These are phyloP conservation scores for Blastomyces emzantsi DNA, from an alignment of 2,329 filamentous ascomycete genomes.

Conservation along the genomic window DNA sequence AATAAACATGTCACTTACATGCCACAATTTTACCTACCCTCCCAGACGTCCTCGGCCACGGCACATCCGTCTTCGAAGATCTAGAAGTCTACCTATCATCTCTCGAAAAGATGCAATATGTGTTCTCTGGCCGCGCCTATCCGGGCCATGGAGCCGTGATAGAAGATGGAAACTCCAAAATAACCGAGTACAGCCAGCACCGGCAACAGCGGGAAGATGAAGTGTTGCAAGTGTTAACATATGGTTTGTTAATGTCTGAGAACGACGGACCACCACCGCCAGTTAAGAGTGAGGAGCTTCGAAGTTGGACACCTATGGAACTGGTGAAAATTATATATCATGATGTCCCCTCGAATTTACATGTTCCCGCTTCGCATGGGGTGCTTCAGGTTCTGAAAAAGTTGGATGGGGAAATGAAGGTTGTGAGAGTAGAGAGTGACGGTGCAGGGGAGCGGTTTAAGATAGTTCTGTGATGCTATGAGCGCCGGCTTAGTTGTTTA, in stretches of 20 bases:
- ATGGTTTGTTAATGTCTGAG: conserved; percentile 27
- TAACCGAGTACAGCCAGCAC: conserved; percentile 76
- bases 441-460: background rate
- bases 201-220: conserved; percentile 70
- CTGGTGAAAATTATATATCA: conserved; percentile 79
- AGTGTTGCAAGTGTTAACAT: conserved; percentile 56
- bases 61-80: conserved; percentile 77
- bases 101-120: conserved; percentile 57
- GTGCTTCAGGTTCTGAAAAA: conserved; percentile 72
- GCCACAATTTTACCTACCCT: background rate
- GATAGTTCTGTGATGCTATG: background rate
- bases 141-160: conserved; percentile 81
- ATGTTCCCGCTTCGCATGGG: conserved; percentile 65
- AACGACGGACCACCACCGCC: conserved; percentile 13
- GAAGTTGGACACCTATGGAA: conserved; percentile 60
- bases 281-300: conserved; percentile 20
- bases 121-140: conserved; percentile 59
- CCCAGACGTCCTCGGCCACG: conserved; percentile 69
- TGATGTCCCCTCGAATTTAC: conserved; percentile 65
- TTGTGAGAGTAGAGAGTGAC: conserved; percentile 22
- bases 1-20: background rate
- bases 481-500: no score
- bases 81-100: conserved; percentile 59
- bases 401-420: conserved; percentile 63
- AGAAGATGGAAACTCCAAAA: conserved; percentile 59